phyloP scores from a whole-genome alignment of 352 stramenopile genomes.

The Phytopythium vexans region DNA sequence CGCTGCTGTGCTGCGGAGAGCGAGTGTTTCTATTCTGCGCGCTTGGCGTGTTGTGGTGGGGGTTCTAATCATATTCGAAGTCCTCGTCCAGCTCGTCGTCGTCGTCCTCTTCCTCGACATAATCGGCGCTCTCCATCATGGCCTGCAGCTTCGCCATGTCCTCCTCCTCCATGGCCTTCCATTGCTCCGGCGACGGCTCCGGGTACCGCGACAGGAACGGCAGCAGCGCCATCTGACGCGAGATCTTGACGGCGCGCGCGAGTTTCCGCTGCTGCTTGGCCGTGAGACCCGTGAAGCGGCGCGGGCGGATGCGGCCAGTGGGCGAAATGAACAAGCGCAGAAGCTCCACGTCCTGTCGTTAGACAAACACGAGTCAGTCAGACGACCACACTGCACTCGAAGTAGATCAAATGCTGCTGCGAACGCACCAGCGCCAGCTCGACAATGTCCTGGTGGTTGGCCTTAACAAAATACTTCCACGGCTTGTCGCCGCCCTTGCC shows the following conservation, averaged over 20 bases:
- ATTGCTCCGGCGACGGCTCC: slow-evolving; percentile 76
- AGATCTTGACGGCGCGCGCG: slow-evolving; percentile 73
- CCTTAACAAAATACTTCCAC: slow-evolving; percentile 76
- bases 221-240: slow-evolving; percentile 69
- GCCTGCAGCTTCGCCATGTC: slow-evolving; percentile 59
- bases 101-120: slow-evolving; percentile 44
- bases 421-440: slow-evolving; percentile 58
- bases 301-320: slow-evolving; percentile 76
- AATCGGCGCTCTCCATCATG: slow-evolving; percentile 52
- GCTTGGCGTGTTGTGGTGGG: slow-evolving; percentile 6
- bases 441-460: slow-evolving; percentile 71
- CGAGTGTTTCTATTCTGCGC: slow-evolving; percentile 33
- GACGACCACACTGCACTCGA: background rate
- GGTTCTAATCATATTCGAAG: slow-evolving; percentile 56
- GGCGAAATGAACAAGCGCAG: slow-evolving; percentile 82
- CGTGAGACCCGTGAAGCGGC: slow-evolving; percentile 75
- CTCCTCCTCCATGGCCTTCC: slow-evolving; percentile 78
- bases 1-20: too few species aligned
- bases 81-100: slow-evolving; percentile 64
- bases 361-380: background rate
- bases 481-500: slow-evolving; percentile 58
- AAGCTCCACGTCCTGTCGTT: slow-evolving; percentile 59
- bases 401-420: background rate
- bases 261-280: slow-evolving; percentile 85
- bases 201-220: slow-evolving; percentile 80